Evolutionary conservation across 805 yeast genomes (phyloP).

Genomic region (Myxozyma geophila): DNA sequence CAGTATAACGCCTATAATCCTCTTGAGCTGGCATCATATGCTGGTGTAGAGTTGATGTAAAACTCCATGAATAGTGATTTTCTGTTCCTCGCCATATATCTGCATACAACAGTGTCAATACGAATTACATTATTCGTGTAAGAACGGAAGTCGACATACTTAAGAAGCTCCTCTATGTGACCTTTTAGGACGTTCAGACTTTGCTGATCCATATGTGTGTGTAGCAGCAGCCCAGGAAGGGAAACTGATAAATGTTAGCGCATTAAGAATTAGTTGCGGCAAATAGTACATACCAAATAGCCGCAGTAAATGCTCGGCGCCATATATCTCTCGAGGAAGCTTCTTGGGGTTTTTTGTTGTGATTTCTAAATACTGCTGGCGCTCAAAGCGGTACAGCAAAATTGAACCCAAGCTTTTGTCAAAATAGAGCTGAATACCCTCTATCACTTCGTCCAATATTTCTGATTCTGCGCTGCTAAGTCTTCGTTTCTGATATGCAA

Average conservation of each 20-base stretch:
- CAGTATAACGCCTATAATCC: constrained; percentile 25
- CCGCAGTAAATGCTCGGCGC: constrained; percentile 80
- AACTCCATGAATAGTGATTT: constrained; percentile 47
- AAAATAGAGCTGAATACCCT: constrained; percentile 74
- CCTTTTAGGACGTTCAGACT: constrained; percentile 60
- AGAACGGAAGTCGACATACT: constrained; percentile 41
- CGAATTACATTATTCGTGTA: background rate
- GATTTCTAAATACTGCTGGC: constrained; percentile 69
- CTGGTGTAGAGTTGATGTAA: constrained; percentile 59
- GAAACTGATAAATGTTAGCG: constrained; percentile 49
- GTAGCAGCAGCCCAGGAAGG: constrained; percentile 80
- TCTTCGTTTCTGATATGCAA: constrained; percentile 40
- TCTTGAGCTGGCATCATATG: constrained; percentile 59
- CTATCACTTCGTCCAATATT: constrained; percentile 66
- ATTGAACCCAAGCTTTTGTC: constrained; percentile 71
- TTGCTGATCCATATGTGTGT: constrained; percentile 79
- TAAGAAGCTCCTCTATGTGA: constrained; percentile 59
- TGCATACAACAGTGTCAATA: background rate
- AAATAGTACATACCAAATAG: constrained; percentile 49
- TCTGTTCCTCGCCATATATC: constrained; percentile 51
- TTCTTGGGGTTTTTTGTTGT: constrained; percentile 46
- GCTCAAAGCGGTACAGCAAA: constrained; percentile 73
- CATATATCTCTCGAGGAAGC: constrained; percentile 61
- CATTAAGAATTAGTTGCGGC: too few species aligned
- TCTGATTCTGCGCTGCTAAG: constrained; percentile 50